phyloP scores from a whole-genome alignment of 768 basidiomycete species.

The Tubosaeta sp. region DNA sequence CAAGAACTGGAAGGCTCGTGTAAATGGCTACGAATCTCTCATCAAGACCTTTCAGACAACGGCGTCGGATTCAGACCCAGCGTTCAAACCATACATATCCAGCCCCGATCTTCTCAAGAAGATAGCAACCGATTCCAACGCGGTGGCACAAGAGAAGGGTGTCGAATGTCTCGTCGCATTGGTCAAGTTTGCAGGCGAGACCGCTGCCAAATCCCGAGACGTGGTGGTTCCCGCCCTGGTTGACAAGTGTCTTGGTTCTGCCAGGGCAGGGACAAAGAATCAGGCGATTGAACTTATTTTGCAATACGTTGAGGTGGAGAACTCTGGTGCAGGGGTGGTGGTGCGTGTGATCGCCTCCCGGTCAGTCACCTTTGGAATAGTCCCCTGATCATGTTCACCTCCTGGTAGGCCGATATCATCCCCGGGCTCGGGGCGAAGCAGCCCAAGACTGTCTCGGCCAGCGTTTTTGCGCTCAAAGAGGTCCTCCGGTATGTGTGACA shows the following conservation, averaged over 20 bases:
- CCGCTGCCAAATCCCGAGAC: constrained; percentile 73
- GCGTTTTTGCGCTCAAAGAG: constrained; percentile 75
- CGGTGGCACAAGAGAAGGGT: constrained; percentile 97
- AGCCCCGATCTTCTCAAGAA: constrained; percentile 79
- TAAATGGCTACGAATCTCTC: constrained; percentile 87
- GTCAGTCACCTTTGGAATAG: constrained; percentile 26
- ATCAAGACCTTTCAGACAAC: constrained; percentile 85
- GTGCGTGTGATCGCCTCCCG: constrained; percentile 49
- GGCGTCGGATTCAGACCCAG: constrained; percentile 89
- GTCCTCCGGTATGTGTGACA: constrained; percentile 62
- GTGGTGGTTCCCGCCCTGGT: constrained; percentile 86
- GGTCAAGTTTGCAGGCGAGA: constrained; percentile 90
- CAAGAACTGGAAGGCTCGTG: constrained; percentile 99
- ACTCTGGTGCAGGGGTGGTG: constrained; percentile 79
- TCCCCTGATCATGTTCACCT: constrained; percentile 25
- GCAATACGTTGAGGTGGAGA: constrained; percentile 93
- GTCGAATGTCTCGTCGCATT: constrained; percentile 84
- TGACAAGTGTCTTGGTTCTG: constrained; percentile 92
- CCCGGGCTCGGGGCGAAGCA: constrained; percentile 88
- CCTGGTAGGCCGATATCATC: constrained; percentile 65
- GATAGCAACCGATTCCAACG: constrained; percentile 87
- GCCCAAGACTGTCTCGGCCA: constrained; percentile 86
- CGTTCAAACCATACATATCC: constrained; percentile 84
- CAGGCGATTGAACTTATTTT: constrained; percentile 82
- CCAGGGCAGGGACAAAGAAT: constrained; percentile 84